phyloP scores from a whole-genome alignment of 129 eudicot genomes.

The Saposhnikovia divaricata region DNA sequence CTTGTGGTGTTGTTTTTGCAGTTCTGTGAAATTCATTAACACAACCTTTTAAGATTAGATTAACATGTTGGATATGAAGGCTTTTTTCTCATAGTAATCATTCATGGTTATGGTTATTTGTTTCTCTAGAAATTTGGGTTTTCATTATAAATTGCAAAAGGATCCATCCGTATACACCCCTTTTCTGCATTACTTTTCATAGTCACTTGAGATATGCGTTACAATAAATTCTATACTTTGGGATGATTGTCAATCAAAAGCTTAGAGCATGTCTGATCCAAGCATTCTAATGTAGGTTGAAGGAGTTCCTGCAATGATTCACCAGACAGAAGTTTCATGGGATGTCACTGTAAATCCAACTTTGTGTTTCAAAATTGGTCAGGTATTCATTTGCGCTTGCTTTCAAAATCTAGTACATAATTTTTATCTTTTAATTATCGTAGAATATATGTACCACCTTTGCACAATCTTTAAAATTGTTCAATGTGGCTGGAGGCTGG shows the following conservation, averaged over 20 bases:
- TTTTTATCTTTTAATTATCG: background rate
- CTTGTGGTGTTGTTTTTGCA: background rate
- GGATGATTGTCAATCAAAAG: background rate
- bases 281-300: slow-evolving; percentile 49
- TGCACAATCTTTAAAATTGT: background rate
- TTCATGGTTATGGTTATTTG: background rate
- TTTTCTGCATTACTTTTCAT: background rate
- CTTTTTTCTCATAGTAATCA: background rate
- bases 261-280: slow-evolving; percentile 4
- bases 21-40: background rate
- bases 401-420: background rate
- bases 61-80: background rate
- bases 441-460: background rate
- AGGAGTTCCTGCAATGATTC: slow-evolving; percentile 91
- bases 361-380: slow-evolving; percentile 62
- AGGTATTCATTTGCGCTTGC: slow-evolving; percentile 35
- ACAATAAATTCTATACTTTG: background rate
- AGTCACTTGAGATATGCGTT: background rate
- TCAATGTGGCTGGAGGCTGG: background rate
- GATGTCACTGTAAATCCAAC: slow-evolving; percentile 59
- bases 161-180: background rate
- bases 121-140: background rate
- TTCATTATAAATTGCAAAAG: background rate
- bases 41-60: background rate
- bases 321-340: slow-evolving; percentile 95